Percentiles rank a stretch among this genome's conserved stretches.
Evolutionary conservation across 2,329 filamentous ascomycete genomes (phyloP).

Genomic region (Clonostachys sp.): DNA sequence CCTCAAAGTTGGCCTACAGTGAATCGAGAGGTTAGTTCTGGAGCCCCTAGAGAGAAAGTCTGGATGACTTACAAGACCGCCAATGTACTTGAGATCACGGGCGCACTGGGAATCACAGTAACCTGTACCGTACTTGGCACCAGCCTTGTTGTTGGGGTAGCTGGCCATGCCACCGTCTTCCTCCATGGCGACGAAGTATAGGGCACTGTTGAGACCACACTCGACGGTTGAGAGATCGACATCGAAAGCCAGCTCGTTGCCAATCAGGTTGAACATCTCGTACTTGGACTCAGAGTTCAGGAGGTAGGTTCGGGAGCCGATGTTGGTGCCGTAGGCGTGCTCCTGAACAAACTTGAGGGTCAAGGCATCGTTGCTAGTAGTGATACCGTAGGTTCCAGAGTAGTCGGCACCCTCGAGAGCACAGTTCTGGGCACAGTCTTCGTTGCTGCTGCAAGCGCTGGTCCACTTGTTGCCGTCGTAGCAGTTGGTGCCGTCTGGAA

Average conservation of each 20-base stretch:
- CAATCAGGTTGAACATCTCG: slow-evolving; percentile 53
- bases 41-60: background rate
- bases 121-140: slow-evolving; percentile 51
- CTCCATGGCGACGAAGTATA: slow-evolving; percentile 56
- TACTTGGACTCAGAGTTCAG: slow-evolving; percentile 51
- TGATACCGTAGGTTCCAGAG: slow-evolving; percentile 37
- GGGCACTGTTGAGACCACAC: slow-evolving; percentile 62
- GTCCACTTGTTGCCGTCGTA: slow-evolving; percentile 36
- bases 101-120: slow-evolving; percentile 46
- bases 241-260: slow-evolving; percentile 62
- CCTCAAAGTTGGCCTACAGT: slow-evolving; percentile 28
- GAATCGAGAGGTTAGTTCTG: background rate
- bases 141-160: slow-evolving; percentile 36
- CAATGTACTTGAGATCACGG: slow-evolving; percentile 42
- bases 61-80: slow-evolving; percentile 22
- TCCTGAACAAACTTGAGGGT: slow-evolving; percentile 47
- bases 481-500: slow-evolving; percentile 27
- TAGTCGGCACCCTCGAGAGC: slow-evolving; percentile 41
- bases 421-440: slow-evolving; percentile 36
- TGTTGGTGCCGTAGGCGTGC: slow-evolving; percentile 31
- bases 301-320: slow-evolving; percentile 51
- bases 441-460: slow-evolving; percentile 27
- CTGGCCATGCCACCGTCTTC: slow-evolving; percentile 42
- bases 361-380: slow-evolving; percentile 35
- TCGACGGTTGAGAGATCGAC: slow-evolving; percentile 59